These are phyloP conservation scores for Tricholoma saponaceum DNA, from an alignment of 768 basidiomycete species.

Conservation along the genomic window DNA sequence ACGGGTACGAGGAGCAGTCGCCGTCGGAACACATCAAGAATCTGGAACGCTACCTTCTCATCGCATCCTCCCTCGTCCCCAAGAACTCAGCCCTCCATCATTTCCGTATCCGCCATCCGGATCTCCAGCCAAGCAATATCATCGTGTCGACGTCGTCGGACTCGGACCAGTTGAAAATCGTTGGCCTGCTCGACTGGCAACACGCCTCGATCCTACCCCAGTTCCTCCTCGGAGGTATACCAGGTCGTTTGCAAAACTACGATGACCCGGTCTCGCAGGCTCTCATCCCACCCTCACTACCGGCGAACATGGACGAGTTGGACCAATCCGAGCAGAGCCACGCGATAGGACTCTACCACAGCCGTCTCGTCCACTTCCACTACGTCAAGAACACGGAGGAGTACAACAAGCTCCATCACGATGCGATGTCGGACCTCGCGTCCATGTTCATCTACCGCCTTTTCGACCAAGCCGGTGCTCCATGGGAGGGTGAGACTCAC, in stretches of 20 bases:
- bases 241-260: slow-evolving; percentile 40
- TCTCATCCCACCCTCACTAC: slow-evolving; percentile 36
- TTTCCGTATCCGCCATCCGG: slow-evolving; percentile 50
- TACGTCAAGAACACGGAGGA: slow-evolving; percentile 38
- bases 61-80: slow-evolving; percentile 41
- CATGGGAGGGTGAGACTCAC: slow-evolving; percentile 1
- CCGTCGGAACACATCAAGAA: slow-evolving; percentile 34
- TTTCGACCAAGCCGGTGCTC: not conserved
- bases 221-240: slow-evolving; percentile 45
- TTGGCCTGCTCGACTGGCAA: slow-evolving; percentile 50
- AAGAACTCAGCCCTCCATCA: slow-evolving; percentile 28
- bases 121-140: slow-evolving; percentile 47
- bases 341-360: slow-evolving; percentile 33
- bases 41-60: slow-evolving; percentile 40
- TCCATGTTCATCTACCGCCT: not conserved
- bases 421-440: not conserved
- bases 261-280: slow-evolving; percentile 33
- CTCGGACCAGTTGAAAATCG: slow-evolving; percentile 32
- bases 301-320: slow-evolving; percentile 36
- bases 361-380: slow-evolving; percentile 44
- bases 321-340: slow-evolving; percentile 27
- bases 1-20: not conserved
- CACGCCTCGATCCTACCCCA: slow-evolving; percentile 46
- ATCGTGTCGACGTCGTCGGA: slow-evolving; percentile 41
- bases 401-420: slow-evolving; percentile 16